These are phyloP conservation scores for Ananas comosus DNA, from an alignment of 176 grass and related monocot species.

Conservation along the genomic window DNA sequence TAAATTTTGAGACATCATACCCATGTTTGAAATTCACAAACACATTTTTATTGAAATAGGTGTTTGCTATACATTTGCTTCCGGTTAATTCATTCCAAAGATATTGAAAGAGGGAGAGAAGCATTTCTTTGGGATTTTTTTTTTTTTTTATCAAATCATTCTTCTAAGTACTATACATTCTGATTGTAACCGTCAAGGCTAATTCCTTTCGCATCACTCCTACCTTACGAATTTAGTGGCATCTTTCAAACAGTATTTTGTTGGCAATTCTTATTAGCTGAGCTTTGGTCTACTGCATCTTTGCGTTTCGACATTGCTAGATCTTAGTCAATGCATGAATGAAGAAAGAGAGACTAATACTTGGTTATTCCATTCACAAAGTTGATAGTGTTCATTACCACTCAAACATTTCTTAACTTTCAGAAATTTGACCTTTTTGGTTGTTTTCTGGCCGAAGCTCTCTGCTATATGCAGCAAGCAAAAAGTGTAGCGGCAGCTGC, in stretches of 20 bases:
- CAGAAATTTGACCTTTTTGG: background rate
- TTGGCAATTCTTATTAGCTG: no score
- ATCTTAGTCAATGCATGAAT: no score
- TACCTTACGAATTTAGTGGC: background rate
- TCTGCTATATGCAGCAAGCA: conserved; percentile 34
- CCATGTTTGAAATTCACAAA: background rate
- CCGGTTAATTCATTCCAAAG: background rate
- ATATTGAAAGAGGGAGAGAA: no score
- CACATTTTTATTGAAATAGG: background rate
- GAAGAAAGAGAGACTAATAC: no score
- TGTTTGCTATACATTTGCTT: background rate
- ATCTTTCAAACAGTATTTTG: background rate
- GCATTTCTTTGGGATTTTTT: no score
- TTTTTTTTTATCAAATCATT: no score
- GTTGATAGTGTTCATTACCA: background rate
- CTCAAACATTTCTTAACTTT: background rate
- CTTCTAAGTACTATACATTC: no score
- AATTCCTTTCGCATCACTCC: background rate
- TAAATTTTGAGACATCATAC: background rate
- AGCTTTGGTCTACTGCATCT: no score
- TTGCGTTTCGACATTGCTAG: no score
- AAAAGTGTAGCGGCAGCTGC: conserved; percentile 45
- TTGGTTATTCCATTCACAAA: no score
- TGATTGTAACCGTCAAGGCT: background rate
- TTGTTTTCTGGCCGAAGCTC: conserved; percentile 10